Conservation (phyloP, 257 asterid genomes). For the Gynochthodes officinalis region DNA sequence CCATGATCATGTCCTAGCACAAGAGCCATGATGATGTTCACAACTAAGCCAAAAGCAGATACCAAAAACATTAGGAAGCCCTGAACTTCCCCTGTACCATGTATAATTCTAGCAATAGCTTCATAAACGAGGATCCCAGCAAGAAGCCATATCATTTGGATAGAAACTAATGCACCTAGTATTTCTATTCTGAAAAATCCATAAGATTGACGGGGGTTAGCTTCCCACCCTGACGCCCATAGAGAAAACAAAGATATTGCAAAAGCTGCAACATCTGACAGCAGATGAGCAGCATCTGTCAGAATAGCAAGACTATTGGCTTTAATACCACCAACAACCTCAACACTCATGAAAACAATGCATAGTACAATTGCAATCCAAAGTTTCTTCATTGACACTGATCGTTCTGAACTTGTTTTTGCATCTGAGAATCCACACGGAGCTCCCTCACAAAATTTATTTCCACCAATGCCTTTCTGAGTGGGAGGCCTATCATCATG, state of each 20-base stretch:
- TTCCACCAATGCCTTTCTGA: slow-evolving; percentile 41
- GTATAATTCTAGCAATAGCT: slow-evolving; percentile 63
- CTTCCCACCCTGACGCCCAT: slow-evolving; percentile 99
- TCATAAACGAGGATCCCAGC: slow-evolving; percentile 91
- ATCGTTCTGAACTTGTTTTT: slow-evolving; percentile 59
- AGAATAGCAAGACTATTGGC: slow-evolving; percentile 89
- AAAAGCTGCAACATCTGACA: slow-evolving; percentile 91
- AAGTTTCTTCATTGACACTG: slow-evolving; percentile 70
- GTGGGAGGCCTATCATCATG: slow-evolving; percentile 27
- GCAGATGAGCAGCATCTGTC: slow-evolving; percentile 87
- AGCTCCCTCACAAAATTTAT: slow-evolving; percentile 68
- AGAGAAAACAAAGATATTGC: slow-evolving; percentile 83
- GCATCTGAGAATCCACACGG: slow-evolving; percentile 78
- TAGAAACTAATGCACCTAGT: slow-evolving; percentile 81
- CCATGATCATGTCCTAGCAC: slow-evolving; percentile 82
- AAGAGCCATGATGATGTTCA: slow-evolving; percentile 74
- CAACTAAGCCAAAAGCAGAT: slow-evolving; percentile 76
- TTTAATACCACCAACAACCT: slow-evolving; percentile 78
- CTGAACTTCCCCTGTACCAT: slow-evolving; percentile 68
- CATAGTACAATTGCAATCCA: slow-evolving; percentile 65
- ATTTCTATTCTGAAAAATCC: slow-evolving; percentile 89
- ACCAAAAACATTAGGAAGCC: slow-evolving; percentile 84
- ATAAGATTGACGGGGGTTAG: slow-evolving; percentile 89
- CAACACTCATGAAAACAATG: slow-evolving; percentile 71
- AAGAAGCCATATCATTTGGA: slow-evolving; percentile 93